phyloP scores from a whole-genome alignment of 305 asterid species.

The Fraxinus platypoda region DNA sequence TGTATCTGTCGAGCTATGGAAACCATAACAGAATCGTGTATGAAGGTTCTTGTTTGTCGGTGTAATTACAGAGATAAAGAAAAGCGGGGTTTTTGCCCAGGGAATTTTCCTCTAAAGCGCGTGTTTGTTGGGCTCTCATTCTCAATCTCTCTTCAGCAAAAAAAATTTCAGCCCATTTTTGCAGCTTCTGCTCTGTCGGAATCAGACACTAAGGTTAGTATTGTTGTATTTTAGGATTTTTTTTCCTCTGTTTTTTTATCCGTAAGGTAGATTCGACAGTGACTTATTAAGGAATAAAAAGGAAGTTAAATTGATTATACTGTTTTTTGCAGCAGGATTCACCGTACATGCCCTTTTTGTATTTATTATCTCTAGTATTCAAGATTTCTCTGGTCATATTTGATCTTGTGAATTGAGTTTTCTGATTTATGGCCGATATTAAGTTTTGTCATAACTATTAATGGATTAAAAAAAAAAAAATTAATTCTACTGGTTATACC shows the following conservation, averaged over 20 bases:
- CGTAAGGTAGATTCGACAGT: not conserved
- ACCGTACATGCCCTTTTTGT: not conserved
- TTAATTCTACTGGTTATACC: not conserved
- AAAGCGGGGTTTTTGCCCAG: constrained; percentile 6
- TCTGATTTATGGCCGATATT: not conserved
- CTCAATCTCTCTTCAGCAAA: constrained; percentile 26
- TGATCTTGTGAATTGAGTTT: not conserved
- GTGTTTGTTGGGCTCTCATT: constrained; percentile 21
- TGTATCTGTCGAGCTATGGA: constrained; percentile 38
- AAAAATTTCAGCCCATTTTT: constrained; percentile 31
- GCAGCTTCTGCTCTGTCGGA: constrained; percentile 30
- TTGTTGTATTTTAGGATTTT: not conserved
- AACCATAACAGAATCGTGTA: constrained; percentile 36
- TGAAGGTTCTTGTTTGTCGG: constrained; percentile 28
- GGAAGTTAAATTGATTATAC: not conserved
- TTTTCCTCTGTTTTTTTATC: not conserved
- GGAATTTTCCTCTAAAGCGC: constrained; percentile 29
- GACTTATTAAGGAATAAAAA: not conserved
- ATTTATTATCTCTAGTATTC: not conserved
- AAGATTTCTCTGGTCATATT: not conserved
- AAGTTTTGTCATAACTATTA: not conserved
- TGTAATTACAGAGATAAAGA: constrained; percentile 24
- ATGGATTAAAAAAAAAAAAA: not conserved
- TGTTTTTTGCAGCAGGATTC: not conserved
- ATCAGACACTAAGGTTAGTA: constrained; percentile 30